Percentiles rank a stretch among this genome's conserved stretches.
Conservation (phyloP, 345 rosid genomes). For the Aquilaria sinensis region DNA sequence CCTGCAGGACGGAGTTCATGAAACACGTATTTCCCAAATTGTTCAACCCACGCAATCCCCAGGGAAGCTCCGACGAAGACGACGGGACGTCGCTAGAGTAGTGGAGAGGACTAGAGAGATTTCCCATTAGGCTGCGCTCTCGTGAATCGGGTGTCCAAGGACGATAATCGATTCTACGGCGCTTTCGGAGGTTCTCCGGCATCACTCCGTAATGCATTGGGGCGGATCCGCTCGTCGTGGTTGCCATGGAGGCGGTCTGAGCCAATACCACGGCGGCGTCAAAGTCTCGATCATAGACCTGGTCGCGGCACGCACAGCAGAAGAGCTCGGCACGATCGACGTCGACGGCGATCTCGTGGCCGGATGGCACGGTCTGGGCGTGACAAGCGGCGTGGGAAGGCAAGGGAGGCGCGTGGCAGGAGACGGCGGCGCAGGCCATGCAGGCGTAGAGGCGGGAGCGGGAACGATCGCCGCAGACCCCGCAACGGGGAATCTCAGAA, state of each 20-base stretch:
- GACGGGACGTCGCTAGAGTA: slow-evolving; percentile 3
- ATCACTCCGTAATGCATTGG: slow-evolving; percentile 11
- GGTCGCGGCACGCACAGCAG: slow-evolving; percentile 55
- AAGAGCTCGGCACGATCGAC: slow-evolving; percentile 59
- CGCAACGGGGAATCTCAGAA: slow-evolving; percentile 48
- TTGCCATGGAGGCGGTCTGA: slow-evolving; percentile 17
- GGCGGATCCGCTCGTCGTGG: slow-evolving; percentile 12
- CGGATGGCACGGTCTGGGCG: slow-evolving; percentile 23
- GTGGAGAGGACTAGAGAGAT: slow-evolving; percentile 19
- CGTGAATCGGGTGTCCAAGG: slow-evolving; percentile 40
- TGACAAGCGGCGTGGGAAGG: slow-evolving; percentile 46
- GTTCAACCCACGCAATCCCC: slow-evolving; percentile 52
- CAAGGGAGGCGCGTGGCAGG: slow-evolving; percentile 37
- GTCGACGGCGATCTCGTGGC: slow-evolving; percentile 60
- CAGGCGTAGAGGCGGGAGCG: slow-evolving; percentile 48
- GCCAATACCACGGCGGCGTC: slow-evolving; percentile 52
- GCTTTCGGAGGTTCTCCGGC: slow-evolving; percentile 40
- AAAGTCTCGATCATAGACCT: slow-evolving; percentile 50
- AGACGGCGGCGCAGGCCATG: slow-evolving; percentile 46
- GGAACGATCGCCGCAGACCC: slow-evolving; percentile 29
- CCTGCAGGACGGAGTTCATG: slow-evolving; percentile 68
- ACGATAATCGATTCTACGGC: slow-evolving; percentile 41
- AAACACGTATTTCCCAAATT: slow-evolving; percentile 60
- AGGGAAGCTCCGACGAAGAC: slow-evolving; percentile 16
- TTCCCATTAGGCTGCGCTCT: slow-evolving; percentile 24